Conservation (phyloP, 129 eudicot genomes). For the Chrysanthemum makinoi region DNA sequence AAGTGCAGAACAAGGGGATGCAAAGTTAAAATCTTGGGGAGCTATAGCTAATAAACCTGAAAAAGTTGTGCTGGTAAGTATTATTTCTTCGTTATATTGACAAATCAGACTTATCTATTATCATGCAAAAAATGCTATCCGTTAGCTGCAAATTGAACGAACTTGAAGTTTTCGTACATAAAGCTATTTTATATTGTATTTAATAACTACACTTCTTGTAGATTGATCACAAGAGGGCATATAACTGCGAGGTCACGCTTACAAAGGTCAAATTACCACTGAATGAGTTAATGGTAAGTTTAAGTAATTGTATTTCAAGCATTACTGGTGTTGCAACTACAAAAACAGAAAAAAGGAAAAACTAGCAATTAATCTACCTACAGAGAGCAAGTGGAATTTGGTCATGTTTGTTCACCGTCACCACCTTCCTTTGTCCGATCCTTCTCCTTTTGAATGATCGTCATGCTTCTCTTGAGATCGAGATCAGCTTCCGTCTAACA, state of each 20-base stretch:
- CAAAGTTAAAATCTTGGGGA: not conserved
- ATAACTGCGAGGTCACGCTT: constrained; percentile 95
- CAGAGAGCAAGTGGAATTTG: not conserved
- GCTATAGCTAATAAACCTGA: not conserved
- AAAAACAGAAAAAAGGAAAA: too few species aligned
- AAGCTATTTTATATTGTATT: too few species aligned
- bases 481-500: not conserved
- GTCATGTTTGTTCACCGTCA: not conserved
- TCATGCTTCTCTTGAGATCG: too few species aligned
- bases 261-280: constrained; percentile 47
- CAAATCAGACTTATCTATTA: not conserved
- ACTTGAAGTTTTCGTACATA: too few species aligned
- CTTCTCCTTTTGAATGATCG: too few species aligned
- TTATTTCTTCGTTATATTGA: not conserved
- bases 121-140: not conserved
- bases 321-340: not conserved
- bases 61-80: not conserved
- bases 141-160: too few species aligned
- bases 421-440: too few species aligned
- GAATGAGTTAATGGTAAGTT: constrained; percentile 57
- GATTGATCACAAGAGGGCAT: constrained; percentile 88
- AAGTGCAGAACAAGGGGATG: not conserved
- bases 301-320: constrained; percentile 19
- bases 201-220: constrained; percentile 30
- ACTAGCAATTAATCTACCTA: too few species aligned